Conservation (phyloP, 2,329 filamentous ascomycete species). For the Alternaria atra region DNA sequence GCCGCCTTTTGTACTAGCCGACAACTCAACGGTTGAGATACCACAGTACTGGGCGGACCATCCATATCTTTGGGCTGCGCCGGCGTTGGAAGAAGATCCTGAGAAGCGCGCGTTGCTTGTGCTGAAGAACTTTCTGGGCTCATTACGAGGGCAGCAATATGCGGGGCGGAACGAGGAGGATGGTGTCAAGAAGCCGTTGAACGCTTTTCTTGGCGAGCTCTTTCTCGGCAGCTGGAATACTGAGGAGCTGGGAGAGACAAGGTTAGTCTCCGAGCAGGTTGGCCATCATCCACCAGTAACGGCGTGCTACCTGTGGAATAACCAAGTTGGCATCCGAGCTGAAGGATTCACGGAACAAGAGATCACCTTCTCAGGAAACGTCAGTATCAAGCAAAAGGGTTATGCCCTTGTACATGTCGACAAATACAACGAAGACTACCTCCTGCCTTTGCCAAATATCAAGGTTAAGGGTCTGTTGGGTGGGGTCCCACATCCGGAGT, state of each 20-base stretch:
- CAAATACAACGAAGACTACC: slow-evolving; percentile 55
- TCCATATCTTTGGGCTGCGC: slow-evolving; percentile 57
- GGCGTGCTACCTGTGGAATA: slow-evolving; percentile 59
- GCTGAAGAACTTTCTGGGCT: slow-evolving; percentile 60
- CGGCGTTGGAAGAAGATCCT: slow-evolving; percentile 52
- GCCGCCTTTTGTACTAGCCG: slow-evolving; percentile 57
- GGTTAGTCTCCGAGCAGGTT: slow-evolving; percentile 57
- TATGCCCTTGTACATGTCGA: slow-evolving; percentile 57
- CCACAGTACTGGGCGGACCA: slow-evolving; percentile 59
- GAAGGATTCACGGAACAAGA: slow-evolving; percentile 59
- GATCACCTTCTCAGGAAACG: slow-evolving; percentile 56
- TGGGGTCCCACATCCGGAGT: slow-evolving; percentile 56
- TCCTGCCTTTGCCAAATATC: slow-evolving; percentile 57
- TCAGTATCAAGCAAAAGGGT: slow-evolving; percentile 58
- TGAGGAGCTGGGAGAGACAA: slow-evolving; percentile 51
- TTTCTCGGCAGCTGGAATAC: slow-evolving; percentile 52
- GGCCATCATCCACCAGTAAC: slow-evolving; percentile 59
- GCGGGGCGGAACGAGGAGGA: slow-evolving; percentile 54
- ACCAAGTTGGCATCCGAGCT: slow-evolving; percentile 54
- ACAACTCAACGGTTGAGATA: slow-evolving; percentile 57
- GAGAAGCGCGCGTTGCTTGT: slow-evolving; percentile 56
- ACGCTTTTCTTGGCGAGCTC: slow-evolving; percentile 60
- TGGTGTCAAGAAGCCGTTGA: slow-evolving; percentile 61
- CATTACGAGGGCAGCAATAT: slow-evolving; percentile 59
- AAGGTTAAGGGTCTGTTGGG: slow-evolving; percentile 57